Evolutionary conservation across 2,329 filamentous ascomycete species (phyloP).

Genomic region (Microdochium paspali): DNA sequence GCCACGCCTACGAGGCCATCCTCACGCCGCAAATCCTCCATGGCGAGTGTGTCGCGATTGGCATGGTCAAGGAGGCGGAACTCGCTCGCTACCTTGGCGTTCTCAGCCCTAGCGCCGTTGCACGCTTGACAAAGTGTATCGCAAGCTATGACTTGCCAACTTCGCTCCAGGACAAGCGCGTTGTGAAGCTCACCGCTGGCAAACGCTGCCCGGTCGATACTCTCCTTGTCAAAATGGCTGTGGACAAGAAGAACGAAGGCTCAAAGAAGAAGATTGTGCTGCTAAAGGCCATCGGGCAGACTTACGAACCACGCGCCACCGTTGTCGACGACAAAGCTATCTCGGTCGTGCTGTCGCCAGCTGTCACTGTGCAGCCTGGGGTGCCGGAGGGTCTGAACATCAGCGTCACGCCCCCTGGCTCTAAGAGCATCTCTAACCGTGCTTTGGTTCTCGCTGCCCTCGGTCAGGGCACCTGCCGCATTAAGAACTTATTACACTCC

Average conservation of each 20-base stretch:
- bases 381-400: conserved; percentile 57
- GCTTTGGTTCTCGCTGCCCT: conserved; percentile 90
- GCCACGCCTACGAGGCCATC: conserved; percentile 92
- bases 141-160: conserved; percentile 88
- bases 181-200: conserved; percentile 73
- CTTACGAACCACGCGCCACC: conserved; percentile 78
- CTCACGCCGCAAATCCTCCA: conserved; percentile 92
- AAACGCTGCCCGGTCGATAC: conserved; percentile 83
- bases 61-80: conserved; percentile 97
- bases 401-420: conserved; percentile 81
- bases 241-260: conserved; percentile 98
- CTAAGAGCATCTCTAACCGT: conserved; percentile 95
- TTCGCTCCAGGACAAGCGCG: conserved; percentile 71
- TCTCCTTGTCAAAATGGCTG: conserved; percentile 84
- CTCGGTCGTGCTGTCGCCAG: conserved; percentile 71
- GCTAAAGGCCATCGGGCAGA: conserved; percentile 80
- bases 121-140: conserved; percentile 85
- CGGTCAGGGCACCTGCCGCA: conserved; percentile 73
- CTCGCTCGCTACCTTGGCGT: conserved; percentile 82
- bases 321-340: conserved; percentile 83
- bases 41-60: conserved; percentile 91
- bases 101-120: conserved; percentile 76
- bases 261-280: conserved; percentile 93
- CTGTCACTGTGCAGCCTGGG: conserved; percentile 64
- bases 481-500: conserved; percentile 89